A percentile compares a stretch with the other conserved stretches of the same genome.
Evolutionary conservation across 805 yeast genomes (phyloP).

Genomic region (Saitoella complicata): DNA sequence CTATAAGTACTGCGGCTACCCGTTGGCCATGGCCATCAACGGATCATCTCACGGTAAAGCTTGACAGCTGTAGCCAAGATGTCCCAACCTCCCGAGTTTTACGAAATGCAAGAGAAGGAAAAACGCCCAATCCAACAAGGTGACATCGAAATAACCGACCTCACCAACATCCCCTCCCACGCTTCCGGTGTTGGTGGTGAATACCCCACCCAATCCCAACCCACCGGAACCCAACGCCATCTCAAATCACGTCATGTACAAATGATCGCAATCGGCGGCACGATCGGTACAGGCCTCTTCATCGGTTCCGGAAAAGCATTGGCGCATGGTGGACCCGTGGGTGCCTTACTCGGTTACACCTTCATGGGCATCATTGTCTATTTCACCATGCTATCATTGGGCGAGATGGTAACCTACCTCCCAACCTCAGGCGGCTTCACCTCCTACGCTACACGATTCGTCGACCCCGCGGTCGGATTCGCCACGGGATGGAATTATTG

Average conservation of each 20-base stretch:
- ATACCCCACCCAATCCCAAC: too few species aligned
- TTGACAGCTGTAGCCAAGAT: too few species aligned
- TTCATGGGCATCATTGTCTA: slow-evolving; percentile 37
- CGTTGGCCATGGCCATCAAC: too few species aligned
- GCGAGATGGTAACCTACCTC: slow-evolving; percentile 50
- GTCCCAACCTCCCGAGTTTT: too few species aligned
- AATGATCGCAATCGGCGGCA: slow-evolving; percentile 61
- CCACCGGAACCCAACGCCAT: slow-evolving; percentile 21
- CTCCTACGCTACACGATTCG: slow-evolving; percentile 42
- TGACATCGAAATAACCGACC: too few species aligned
- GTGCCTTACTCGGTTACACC: slow-evolving; percentile 33
- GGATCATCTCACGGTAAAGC: too few species aligned
- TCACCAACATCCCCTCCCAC: too few species aligned
- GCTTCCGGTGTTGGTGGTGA: too few species aligned
- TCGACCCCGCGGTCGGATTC: slow-evolving; percentile 55
- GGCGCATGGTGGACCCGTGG: slow-evolving; percentile 34
- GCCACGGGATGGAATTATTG: slow-evolving; percentile 61
- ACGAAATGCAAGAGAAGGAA: too few species aligned
- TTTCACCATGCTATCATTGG: slow-evolving; percentile 35
- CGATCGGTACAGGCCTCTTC: slow-evolving; percentile 61
- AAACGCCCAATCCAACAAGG: too few species aligned
- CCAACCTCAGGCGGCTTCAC: slow-evolving; percentile 50
- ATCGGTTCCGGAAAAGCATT: slow-evolving; percentile 52
- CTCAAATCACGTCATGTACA: slow-evolving; percentile 43
- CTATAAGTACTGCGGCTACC: too few species aligned